These are phyloP conservation scores for Debaryomyces hansenii DNA, from an alignment of 805 yeast genomes.

Conservation along the genomic window DNA sequence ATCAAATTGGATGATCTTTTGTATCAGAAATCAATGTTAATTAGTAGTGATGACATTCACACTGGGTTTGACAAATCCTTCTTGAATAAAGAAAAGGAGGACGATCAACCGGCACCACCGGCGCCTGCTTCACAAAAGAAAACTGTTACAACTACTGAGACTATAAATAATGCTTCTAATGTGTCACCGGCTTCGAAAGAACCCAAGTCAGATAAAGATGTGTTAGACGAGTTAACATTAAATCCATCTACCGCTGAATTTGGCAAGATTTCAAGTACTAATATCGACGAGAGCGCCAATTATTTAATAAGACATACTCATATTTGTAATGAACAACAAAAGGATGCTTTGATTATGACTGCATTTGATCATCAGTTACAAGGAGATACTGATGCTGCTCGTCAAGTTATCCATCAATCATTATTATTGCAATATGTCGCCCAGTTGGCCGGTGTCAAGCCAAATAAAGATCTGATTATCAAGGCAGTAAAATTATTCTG, in stretches of 20 bases:
- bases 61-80: slow-evolving; percentile 90
- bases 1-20: slow-evolving; percentile 66
- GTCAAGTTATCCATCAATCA: slow-evolving; percentile 75
- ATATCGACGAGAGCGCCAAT: slow-evolving; percentile 50
- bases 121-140: slow-evolving; percentile 13
- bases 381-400: slow-evolving; percentile 54
- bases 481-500: slow-evolving; percentile 65
- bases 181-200: slow-evolving; percentile 3
- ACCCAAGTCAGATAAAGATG: slow-evolving; percentile 20
- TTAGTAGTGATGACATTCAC: slow-evolving; percentile 86
- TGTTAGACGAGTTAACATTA: slow-evolving; percentile 50
- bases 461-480: slow-evolving; percentile 28
- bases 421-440: slow-evolving; percentile 72
- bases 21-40: slow-evolving; percentile 70
- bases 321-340: slow-evolving; percentile 79
- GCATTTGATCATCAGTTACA: slow-evolving; percentile 83
- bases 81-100: slow-evolving; percentile 56
- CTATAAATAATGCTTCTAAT: slow-evolving; percentile 5
- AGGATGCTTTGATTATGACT: slow-evolving; percentile 89
- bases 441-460: slow-evolving; percentile 38
- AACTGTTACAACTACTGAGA: slow-evolving; percentile 27
- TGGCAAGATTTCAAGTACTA: slow-evolving; percentile 52
- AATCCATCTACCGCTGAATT: slow-evolving; percentile 67
- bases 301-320: slow-evolving; percentile 59
- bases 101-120: slow-evolving; percentile 13